phyloP scores from a whole-genome alignment of 768 basidiomycete genomes.

The Mycena latifolia region DNA sequence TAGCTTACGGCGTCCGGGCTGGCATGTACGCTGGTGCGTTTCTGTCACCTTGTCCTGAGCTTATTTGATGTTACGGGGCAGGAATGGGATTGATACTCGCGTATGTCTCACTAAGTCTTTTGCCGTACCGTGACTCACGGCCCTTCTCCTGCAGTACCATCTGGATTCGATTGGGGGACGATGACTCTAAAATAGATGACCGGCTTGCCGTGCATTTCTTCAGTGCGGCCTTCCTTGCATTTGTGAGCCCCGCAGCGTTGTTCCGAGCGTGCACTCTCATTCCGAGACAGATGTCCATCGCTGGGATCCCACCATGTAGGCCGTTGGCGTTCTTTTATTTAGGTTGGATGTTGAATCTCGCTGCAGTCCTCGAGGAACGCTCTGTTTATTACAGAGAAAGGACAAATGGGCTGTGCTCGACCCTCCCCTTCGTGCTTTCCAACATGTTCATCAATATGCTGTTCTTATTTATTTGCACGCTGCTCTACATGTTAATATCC shows the following conservation, averaged over 20 bases:
- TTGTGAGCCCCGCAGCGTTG: constrained; percentile 45
- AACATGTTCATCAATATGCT: constrained; percentile 67
- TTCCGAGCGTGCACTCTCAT: not conserved
- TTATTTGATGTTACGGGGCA: constrained; percentile 7
- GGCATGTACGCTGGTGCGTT: constrained; percentile 66
- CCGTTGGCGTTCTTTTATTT: constrained; percentile 24
- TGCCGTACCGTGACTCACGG: constrained; percentile 23
- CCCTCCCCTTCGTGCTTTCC: constrained; percentile 65
- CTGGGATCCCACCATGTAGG: constrained; percentile 69
- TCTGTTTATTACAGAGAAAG: constrained; percentile 68
- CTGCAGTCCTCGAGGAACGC: constrained; percentile 66
- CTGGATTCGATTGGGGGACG: constrained; percentile 58
- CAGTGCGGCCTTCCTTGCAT: constrained; percentile 66
- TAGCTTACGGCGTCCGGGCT: constrained; percentile 68
- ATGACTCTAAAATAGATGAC: constrained; percentile 58
- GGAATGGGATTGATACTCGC: constrained; percentile 61
- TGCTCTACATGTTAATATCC: constrained; percentile 62
- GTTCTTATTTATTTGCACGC: constrained; percentile 63
- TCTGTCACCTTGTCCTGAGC: constrained; percentile 1
- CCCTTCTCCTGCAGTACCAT: constrained; percentile 54
- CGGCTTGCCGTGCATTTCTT: constrained; percentile 69
- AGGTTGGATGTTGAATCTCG: not conserved
- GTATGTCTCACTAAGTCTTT: constrained; percentile 38
- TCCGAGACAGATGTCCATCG: constrained; percentile 62
- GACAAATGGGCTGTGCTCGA: constrained; percentile 68